Conservation (phyloP, 768 basidiomycete species). For the Coprinopsis marcescibilis region DNA sequence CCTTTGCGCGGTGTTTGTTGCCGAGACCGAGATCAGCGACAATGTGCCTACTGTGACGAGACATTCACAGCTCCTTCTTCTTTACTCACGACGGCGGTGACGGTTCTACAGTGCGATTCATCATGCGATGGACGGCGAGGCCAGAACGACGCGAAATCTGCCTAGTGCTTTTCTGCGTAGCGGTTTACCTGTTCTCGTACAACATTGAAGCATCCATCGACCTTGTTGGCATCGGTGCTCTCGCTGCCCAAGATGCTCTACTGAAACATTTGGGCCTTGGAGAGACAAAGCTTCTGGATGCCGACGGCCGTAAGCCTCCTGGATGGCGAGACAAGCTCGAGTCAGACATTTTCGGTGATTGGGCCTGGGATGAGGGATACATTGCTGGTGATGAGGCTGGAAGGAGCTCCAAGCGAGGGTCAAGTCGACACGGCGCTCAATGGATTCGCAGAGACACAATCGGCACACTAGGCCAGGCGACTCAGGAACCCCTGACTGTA, state of each 20-base stretch:
- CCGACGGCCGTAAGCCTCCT: slow-evolving; percentile 43
- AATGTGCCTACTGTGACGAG: too few species aligned
- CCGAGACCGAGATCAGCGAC: too few species aligned
- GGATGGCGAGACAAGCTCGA: slow-evolving; percentile 58
- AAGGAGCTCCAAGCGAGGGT: slow-evolving; percentile 35
- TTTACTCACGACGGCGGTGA: too few species aligned
- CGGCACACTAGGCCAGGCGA: slow-evolving; percentile 19
- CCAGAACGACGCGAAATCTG: slow-evolving; percentile 71
- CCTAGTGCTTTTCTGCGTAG: slow-evolving; percentile 59
- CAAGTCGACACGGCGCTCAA: slow-evolving; percentile 37
- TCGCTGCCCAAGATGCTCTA: slow-evolving; percentile 30
- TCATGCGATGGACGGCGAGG: slow-evolving; percentile 58
- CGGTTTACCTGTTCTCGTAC: slow-evolving; percentile 65
- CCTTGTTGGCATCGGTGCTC: slow-evolving; percentile 41
- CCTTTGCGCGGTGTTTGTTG: too few species aligned
- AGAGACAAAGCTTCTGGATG: slow-evolving; percentile 28
- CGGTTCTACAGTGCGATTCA: slow-evolving; percentile 1
- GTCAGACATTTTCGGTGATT: slow-evolving; percentile 59
- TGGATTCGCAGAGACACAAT: slow-evolving; percentile 34
- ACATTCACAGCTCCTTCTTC: too few species aligned
- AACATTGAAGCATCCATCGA: slow-evolving; percentile 65
- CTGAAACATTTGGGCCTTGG: slow-evolving; percentile 36
- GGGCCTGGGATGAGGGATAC: slow-evolving; percentile 58
- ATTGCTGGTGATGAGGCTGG: slow-evolving; percentile 53
- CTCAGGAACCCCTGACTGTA: slow-evolving; percentile 32